Evolutionary conservation across 306 rosid species (phyloP).

Genomic region (Dalbergia cochinchinensis): DNA sequence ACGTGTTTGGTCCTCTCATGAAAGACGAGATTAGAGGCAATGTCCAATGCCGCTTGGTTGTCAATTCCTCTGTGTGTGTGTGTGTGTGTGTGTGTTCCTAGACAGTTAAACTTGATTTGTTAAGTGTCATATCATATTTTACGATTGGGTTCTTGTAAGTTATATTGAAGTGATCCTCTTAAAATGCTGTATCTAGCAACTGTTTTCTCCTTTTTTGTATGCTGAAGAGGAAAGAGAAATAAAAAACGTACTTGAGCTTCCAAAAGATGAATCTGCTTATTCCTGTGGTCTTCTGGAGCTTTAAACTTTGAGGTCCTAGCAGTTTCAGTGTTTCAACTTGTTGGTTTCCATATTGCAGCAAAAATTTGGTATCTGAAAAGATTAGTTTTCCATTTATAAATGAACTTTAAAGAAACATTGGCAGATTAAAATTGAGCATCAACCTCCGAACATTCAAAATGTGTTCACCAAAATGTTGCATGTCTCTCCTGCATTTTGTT

Average conservation of each 20-base stretch:
- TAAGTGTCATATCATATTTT: neutral
- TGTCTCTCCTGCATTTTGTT: slow-evolving; percentile 12
- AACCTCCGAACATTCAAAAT: slow-evolving; percentile 21
- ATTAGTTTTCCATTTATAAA: slow-evolving; percentile 17
- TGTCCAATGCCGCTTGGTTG: too few species aligned
- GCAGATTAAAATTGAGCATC: slow-evolving; percentile 19
- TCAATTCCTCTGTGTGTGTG: too few species aligned
- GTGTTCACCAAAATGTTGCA: neutral
- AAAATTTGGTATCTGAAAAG: neutral
- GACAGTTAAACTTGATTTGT: too few species aligned
- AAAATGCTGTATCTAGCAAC: slow-evolving; percentile 1
- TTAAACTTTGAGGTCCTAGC: slow-evolving; percentile 18
- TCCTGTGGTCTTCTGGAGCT: slow-evolving; percentile 9
- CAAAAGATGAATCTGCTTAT: slow-evolving; percentile 16
- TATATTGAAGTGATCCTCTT: slow-evolving; percentile 21
- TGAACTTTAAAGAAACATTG: slow-evolving; percentile 20
- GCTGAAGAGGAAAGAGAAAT: slow-evolving; percentile 10
- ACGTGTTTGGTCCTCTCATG: too few species aligned
- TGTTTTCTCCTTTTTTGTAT: neutral
- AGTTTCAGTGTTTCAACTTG: slow-evolving; percentile 32
- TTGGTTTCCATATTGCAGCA: slow-evolving; percentile 15
- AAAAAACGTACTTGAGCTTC: slow-evolving; percentile 13
- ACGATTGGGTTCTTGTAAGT: slow-evolving; percentile 16
- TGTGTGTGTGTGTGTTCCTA: too few species aligned
- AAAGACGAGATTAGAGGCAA: too few species aligned